Base-by-base conservation (phyloP, 2,329 filamentous ascomycete species). In the Thielaviopsis populi region DNA sequence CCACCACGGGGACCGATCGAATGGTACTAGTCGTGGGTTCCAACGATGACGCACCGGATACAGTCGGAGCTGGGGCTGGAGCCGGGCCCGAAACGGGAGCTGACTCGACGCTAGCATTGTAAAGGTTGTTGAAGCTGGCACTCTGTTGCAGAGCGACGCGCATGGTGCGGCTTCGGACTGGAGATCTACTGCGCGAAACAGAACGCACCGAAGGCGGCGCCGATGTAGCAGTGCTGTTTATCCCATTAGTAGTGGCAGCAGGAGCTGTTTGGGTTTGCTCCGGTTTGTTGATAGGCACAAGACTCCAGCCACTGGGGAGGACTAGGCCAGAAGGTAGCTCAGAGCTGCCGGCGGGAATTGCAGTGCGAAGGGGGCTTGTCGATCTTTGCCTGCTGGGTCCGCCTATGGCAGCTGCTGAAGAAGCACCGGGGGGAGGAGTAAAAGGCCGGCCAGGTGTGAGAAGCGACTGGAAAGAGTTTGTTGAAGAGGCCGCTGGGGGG, bases 271-370 rank as follows among this genome's bases (percentile, higher is more conserved):
- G 69, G n/a, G 73, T 75, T 61, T 81, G 78, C 8, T 82, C 68
- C 27, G 81, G 77, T 67, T 85, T 79, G 17, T 41, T 54, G 24
- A 87, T 75, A 27, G 84, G 84, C 56, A 86, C 73, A 46, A 87
- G 72, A 24, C 82, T 81, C 84, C 84, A 87, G 4, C 84, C 84
- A 33, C 79, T 77, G 1, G 84, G 84, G 22, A 87, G 78, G 4
- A 80, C 77, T n/a, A 87, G 77, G 5, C 84, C 84, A 63, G 83
- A 79, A 0, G 84, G 84, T 8, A 87, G 75, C 7, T 85, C 82
- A 22, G 80, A 72, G 68, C 82, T 84, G 19, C 83, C 83, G 2
- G 83, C 75, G 3, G 82, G 81, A 61, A 86, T 84, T 1, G 80
- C 74, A 64, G 42, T 69, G 69, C 6, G 62, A 69, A 65, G 63